These are phyloP conservation scores for Caryopteris hybrid DNA, from an alignment of 305 asterid genomes.

Conservation along the genomic window DNA sequence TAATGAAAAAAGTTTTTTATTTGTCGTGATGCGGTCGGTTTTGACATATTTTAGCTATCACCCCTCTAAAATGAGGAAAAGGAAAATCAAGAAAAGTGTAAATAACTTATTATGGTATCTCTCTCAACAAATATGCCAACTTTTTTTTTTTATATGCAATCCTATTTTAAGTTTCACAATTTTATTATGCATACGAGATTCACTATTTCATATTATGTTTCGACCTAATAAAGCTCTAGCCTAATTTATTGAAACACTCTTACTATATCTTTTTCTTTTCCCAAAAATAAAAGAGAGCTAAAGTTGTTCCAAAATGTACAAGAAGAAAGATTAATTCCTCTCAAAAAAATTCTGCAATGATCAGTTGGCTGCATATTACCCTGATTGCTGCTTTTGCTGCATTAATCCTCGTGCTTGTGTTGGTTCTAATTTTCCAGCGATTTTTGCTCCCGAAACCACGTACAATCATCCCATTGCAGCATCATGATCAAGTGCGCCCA, in stretches of 20 bases:
- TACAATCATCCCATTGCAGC: too few species aligned
- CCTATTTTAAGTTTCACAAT: too few species aligned
- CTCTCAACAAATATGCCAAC: not conserved
- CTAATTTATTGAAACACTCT: too few species aligned
- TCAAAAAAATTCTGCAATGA: conserved; percentile 17
- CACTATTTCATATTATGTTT: too few species aligned
- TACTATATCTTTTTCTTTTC: not conserved
- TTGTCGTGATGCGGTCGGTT: too few species aligned
- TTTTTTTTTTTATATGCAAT: conserved; percentile 1
- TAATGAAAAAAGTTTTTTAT: too few species aligned
- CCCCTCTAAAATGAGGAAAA: too few species aligned
- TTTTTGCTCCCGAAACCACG: conserved; percentile 18
- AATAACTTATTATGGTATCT: not conserved
- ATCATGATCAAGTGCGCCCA: too few species aligned
- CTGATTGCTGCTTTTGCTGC: conserved; percentile 21
- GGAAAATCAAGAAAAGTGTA: conserved; percentile 14
- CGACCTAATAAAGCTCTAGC: too few species aligned
- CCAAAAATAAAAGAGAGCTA: not conserved
- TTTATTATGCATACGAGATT: too few species aligned
- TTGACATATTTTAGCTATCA: too few species aligned
- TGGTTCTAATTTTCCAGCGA: conserved; percentile 24
- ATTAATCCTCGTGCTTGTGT: conserved; percentile 15
- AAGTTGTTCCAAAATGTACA: not conserved
- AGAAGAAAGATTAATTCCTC: not conserved
- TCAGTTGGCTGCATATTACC: conserved; percentile 28